These are phyloP conservation scores for Piper longum DNA, from an alignment of 164 flowering plant species.

Conservation along the genomic window DNA sequence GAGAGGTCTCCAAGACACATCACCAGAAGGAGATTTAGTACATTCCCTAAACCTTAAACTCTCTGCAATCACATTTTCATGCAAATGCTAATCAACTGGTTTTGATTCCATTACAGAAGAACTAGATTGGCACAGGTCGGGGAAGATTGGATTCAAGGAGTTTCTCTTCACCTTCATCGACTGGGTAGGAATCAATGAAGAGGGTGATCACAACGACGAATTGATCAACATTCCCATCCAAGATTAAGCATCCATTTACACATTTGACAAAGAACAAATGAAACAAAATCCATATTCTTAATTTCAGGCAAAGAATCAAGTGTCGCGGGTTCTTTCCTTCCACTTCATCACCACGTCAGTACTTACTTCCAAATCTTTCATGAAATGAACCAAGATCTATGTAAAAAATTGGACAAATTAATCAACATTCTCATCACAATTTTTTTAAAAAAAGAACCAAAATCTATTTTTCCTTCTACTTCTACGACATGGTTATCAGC, in stretches of 20 bases:
- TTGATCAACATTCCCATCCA: slow-evolving; percentile 11
- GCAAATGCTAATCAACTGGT: neutral
- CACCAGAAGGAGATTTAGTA: slow-evolving; percentile 47
- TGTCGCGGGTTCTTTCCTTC: no score
- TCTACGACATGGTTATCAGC: no score
- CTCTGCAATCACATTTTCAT: neutral
- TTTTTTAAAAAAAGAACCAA: no score
- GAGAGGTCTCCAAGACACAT: slow-evolving; percentile 58
- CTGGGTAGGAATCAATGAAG: slow-evolving; percentile 56
- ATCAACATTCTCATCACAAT: no score
- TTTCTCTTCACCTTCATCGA: slow-evolving; percentile 49
- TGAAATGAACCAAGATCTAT: no score
- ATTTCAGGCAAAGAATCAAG: neutral
- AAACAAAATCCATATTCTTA: neutral
- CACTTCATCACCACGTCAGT: no score
- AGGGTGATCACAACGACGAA: slow-evolving; percentile 16
- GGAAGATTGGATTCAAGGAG: slow-evolving; percentile 60
- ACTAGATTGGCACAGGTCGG: slow-evolving; percentile 62
- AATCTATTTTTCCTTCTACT: no score
- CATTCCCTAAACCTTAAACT: slow-evolving; percentile 2
- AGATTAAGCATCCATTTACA: neutral
- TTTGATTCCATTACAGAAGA: slow-evolving; percentile 40
- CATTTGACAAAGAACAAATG: neutral
- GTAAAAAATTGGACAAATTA: no score
- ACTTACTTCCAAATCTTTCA: no score